Base-by-base conservation (phyloP, 140 eudicot species). In the Eryngium alpinum region DNA sequence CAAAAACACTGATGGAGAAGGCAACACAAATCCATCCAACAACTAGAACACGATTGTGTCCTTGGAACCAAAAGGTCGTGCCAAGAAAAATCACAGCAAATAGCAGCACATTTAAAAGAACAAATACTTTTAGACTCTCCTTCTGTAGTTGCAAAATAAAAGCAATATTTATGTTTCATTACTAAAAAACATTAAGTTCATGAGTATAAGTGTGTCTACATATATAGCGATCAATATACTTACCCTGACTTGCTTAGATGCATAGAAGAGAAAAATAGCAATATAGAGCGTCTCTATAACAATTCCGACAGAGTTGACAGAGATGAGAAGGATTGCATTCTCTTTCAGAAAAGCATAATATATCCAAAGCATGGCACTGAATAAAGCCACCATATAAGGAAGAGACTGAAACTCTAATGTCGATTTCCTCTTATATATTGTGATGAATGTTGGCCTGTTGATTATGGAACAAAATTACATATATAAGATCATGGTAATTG, bases 351-450 rank as follows among this genome's bases (percentile, higher is more conserved):
- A 76, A 5, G 97, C 96, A 22, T 92, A 90, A 66, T 89, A 92
- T 83, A 94, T 77, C 98, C 97, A 94, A 32, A 94, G 89, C 96
- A 90, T 89, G 5, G 98, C 84, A 31, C 96, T 90, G 28, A 90
- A 89, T 18, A 94, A 89, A 19, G 94, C 88, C 0, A 94, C 94
- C n/a, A 87, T 86, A 52, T 92, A 90, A 0, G 98, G 97, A 9
- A 88, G 78, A 0, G 92, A 89, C 22, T 90, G 91, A 77, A 78
- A 90, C 59, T 90, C 96, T 89, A 86, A 84, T 0, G 97, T 94
- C 21, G 96, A 91, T 87, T 90, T 90, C 62, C 80, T 88, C 70
- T 80, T 89, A 70, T 81, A 87, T 27, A 94, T 89, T 25, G 86
- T 80, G 50, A 81, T 81, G 53, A 91, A 90, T 31, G 98, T 90